Conservation (phyloP, 495 filamentous ascomycete species). For the Hyaloscypha bicolor region DNA sequence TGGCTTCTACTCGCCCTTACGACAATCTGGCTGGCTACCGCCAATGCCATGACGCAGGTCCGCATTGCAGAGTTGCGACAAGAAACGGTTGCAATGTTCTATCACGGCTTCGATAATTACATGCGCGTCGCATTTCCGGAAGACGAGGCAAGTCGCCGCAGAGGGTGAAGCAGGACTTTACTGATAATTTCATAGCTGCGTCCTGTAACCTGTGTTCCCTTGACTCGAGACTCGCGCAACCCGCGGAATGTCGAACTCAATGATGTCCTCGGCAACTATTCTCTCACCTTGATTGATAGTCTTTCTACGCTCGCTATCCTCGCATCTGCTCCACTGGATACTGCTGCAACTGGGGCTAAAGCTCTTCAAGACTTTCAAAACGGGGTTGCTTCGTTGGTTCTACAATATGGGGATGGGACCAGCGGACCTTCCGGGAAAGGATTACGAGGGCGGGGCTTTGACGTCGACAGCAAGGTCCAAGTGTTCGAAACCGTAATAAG, state of each 20-base stretch:
- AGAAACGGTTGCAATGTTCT: slow-evolving; percentile 92
- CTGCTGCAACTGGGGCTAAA: slow-evolving; percentile 53
- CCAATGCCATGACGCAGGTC: slow-evolving; percentile 52
- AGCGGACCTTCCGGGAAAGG: slow-evolving; percentile 70
- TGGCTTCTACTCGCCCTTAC: slow-evolving; percentile 26
- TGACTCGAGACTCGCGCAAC: slow-evolving; percentile 79
- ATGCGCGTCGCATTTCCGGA: slow-evolving; percentile 93
- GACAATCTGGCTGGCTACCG: slow-evolving; percentile 35
- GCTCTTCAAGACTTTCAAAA: slow-evolving; percentile 77
- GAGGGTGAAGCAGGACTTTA: slow-evolving; percentile 13
- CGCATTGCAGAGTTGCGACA: slow-evolving; percentile 55
- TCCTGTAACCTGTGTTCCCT: slow-evolving; percentile 80
- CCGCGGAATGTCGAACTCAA: slow-evolving; percentile 86
- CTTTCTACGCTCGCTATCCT: slow-evolving; percentile 91
- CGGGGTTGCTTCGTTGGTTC: slow-evolving; percentile 75
- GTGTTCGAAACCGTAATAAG: slow-evolving; percentile 98
- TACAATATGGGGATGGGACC: slow-evolving; percentile 84
- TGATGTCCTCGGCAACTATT: slow-evolving; percentile 96
- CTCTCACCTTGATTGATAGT: slow-evolving; percentile 91
- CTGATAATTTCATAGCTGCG: slow-evolving; percentile 56
- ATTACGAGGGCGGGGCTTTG: slow-evolving; percentile 78
- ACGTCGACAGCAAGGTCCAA: slow-evolving; percentile 96
- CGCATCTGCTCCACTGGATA: slow-evolving; percentile 63
- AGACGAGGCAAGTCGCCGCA: slow-evolving; percentile 67
- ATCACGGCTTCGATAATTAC: slow-evolving; percentile 96